These are phyloP conservation scores for Lactifluus subvellereus DNA, from an alignment of 768 basidiomycete species.

Conservation along the genomic window DNA sequence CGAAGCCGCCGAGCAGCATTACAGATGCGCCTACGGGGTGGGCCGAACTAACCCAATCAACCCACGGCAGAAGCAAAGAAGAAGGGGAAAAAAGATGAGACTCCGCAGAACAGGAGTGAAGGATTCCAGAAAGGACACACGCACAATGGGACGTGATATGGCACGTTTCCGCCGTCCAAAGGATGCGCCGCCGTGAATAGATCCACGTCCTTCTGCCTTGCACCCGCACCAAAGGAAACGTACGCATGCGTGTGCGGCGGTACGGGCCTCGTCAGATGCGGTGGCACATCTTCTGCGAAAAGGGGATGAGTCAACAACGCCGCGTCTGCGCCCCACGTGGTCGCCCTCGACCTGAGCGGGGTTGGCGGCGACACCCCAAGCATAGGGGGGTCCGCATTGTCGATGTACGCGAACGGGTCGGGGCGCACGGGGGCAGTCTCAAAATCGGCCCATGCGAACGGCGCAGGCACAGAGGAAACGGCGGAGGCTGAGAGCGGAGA, in stretches of 20 bases:
- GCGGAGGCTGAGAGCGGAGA: neutral
- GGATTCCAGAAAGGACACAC: neutral
- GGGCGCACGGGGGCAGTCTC: constrained; percentile 7
- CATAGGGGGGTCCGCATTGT: constrained; percentile 3
- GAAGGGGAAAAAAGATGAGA: neutral
- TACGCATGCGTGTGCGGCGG: constrained; percentile 68
- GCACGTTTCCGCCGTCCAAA: constrained; percentile 57
- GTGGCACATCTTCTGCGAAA: constrained; percentile 27
- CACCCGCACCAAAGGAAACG: constrained; percentile 84
- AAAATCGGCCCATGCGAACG: neutral
- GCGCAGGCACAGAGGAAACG: constrained; percentile 1
- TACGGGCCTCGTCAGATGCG: constrained; percentile 39
- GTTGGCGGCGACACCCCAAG: neutral
- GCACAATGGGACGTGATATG: constrained; percentile 63
- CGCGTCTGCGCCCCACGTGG: constrained; percentile 5
- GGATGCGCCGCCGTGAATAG: constrained; percentile 63
- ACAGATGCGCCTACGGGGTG: constrained; percentile 76
- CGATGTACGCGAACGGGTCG: constrained; percentile 29
- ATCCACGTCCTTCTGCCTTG: constrained; percentile 81
- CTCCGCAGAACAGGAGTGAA: constrained; percentile 2
- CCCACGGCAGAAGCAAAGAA: neutral
- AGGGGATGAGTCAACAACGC: constrained; percentile 27
- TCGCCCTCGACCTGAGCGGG: constrained; percentile 2
- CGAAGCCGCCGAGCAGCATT: constrained; percentile 85
- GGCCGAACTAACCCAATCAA: constrained; percentile 49